phyloP scores from a whole-genome alignment of 2,329 filamentous ascomycete genomes.

The Botrytis pseudocinerea region DNA sequence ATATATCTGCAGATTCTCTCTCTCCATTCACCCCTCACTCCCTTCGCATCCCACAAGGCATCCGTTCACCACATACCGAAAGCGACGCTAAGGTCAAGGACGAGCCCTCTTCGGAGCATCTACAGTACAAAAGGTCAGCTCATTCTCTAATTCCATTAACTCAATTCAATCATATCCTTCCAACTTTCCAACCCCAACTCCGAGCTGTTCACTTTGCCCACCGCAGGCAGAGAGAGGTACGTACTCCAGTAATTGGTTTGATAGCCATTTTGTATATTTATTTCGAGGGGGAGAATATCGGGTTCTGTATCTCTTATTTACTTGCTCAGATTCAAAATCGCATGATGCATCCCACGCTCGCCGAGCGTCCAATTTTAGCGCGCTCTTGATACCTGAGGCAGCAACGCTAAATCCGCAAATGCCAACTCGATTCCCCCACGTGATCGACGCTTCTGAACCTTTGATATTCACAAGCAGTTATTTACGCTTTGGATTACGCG shows the following conservation, averaged over 20 bases:
- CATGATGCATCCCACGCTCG: conserved; percentile 27
- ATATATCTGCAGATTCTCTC: neutral
- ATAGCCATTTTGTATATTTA: conserved; percentile 40
- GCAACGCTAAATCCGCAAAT: neutral
- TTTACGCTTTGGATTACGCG: neutral
- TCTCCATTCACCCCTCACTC: neutral
- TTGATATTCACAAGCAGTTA: conserved; percentile 1
- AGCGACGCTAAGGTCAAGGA: conserved; percentile 58
- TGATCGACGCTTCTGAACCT: conserved; percentile 6
- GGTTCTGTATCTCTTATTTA: conserved; percentile 36
- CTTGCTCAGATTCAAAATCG: conserved; percentile 30
- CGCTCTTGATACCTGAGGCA: conserved; percentile 12
- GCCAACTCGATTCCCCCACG: conserved; percentile 1
- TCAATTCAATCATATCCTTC: conserved; percentile 13
- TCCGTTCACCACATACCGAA: conserved; percentile 48
- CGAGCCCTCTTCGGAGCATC: conserved; percentile 60
- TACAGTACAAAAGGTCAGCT: conserved; percentile 41
- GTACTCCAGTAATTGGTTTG: conserved; percentile 44
- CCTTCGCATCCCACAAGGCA: neutral
- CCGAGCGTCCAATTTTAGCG: conserved; percentile 13
- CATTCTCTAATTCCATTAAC: conserved; percentile 27
- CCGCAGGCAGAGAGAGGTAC: conserved; percentile 25
- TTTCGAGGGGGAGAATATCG: conserved; percentile 35
- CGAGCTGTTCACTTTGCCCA: neutral
- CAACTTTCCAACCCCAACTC: neutral